These are phyloP conservation scores for Nadsonia starkeyi-henricii DNA, from an alignment of 1,139 yeast species.

Conservation along the genomic window DNA sequence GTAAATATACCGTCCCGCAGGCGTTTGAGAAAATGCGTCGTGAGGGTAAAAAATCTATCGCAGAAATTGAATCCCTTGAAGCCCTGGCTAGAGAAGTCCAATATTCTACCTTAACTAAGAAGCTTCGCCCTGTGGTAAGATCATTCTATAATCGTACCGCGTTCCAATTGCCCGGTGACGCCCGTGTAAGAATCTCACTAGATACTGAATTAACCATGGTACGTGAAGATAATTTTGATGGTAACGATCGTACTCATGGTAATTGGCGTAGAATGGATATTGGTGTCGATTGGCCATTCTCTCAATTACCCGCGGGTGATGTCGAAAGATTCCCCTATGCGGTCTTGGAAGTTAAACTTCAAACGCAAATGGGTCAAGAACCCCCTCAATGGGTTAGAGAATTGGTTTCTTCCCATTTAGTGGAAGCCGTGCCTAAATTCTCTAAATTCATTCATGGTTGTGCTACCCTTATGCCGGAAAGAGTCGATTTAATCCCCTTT, in stretches of 20 bases:
- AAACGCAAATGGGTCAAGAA: conserved; percentile 95
- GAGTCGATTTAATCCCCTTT: conserved; percentile 74
- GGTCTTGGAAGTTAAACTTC: conserved; percentile 88
- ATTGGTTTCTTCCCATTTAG: conserved; percentile 78
- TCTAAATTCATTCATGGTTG: conserved; percentile 95
- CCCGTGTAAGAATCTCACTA: conserved; percentile 92
- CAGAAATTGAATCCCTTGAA: conserved; percentile 86
- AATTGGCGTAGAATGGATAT: conserved; percentile 98
- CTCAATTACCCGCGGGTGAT: conserved; percentile 70
- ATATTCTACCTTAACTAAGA: conserved; percentile 70
- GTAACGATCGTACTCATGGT: conserved; percentile 72
- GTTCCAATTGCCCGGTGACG: conserved; percentile 97
- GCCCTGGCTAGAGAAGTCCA: conserved; percentile 87
- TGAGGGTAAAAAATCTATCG: conserved; percentile 75
- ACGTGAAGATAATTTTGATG: conserved; percentile 94
- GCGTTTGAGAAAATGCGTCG: conserved; percentile 85
- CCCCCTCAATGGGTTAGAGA: conserved; percentile 97
- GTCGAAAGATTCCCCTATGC: conserved; percentile 94
- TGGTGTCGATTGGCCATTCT: conserved; percentile 92
- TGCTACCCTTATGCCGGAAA: conserved; percentile 73
- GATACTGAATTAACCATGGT: conserved; percentile 94
- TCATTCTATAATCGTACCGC: conserved; percentile 97
- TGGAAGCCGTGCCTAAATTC: conserved; percentile 95
- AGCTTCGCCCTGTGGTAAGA: conserved; percentile 85
- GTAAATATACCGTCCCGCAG: conserved; percentile 74